These are phyloP conservation scores for Boletus pseudopeckii DNA, from an alignment of 768 basidiomycete species.

Conservation along the genomic window DNA sequence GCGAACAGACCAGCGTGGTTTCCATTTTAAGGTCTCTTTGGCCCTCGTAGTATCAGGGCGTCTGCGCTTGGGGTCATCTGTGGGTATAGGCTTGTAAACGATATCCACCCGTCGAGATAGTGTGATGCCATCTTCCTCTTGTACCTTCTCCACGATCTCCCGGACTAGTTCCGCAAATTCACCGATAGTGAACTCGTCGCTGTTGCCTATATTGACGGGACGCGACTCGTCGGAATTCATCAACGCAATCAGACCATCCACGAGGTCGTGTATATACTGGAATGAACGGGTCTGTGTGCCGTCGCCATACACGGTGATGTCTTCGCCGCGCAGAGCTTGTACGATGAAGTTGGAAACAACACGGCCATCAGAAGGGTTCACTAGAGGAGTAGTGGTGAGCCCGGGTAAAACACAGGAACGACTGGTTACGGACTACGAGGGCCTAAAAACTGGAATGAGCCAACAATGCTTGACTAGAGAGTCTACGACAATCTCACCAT, in stretches of 20 bases:
- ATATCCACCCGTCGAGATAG: conserved; percentile 56
- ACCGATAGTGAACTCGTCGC: conserved; percentile 93
- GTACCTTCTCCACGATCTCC: conserved; percentile 90
- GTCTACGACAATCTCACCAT: conserved; percentile 42
- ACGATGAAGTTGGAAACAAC: conserved; percentile 99
- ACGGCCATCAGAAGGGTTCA: conserved; percentile 96
- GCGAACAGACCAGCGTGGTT: conserved; percentile 88
- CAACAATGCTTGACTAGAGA: neutral
- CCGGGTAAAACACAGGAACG: conserved; percentile 4
- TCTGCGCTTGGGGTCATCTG: conserved; percentile 92
- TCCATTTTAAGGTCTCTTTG: conserved; percentile 80
- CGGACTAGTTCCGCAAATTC: conserved; percentile 92
- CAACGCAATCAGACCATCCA: conserved; percentile 87
- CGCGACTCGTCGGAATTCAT: conserved; percentile 95
- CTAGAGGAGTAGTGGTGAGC: conserved; percentile 38
- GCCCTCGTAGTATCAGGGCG: conserved; percentile 92
- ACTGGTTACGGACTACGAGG: conserved; percentile 65
- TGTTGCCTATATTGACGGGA: conserved; percentile 95
- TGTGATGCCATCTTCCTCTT: conserved; percentile 71
- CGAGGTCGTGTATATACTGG: conserved; percentile 97
- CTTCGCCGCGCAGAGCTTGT: conserved; percentile 92
- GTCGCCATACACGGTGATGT: conserved; percentile 96
- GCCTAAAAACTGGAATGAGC: conserved; percentile 24
- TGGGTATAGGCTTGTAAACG: conserved; percentile 77
- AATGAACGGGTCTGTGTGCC: conserved; percentile 92